Evolutionary conservation across 345 rosid genomes (phyloP).

Genomic region (Cardamine resedifolia): DNA sequence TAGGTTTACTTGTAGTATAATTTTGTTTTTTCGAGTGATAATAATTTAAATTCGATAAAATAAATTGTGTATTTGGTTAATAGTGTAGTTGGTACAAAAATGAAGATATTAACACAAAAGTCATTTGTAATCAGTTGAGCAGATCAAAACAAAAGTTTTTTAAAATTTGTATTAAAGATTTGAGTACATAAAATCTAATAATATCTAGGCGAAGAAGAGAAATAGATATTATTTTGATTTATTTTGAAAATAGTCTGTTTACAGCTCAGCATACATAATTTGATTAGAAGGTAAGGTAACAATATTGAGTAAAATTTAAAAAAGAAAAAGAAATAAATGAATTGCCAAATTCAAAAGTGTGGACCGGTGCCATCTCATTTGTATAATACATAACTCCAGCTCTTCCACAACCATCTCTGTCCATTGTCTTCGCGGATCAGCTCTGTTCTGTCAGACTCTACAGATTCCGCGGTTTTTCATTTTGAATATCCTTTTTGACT

Average conservation of each 20-base stretch:
- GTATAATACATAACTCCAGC: neutral
- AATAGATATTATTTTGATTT: neutral
- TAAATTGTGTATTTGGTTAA: no score
- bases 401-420: conserved; percentile 4
- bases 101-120: neutral
- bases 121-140: neutral
- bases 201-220: neutral
- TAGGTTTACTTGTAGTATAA: neutral
- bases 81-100: no score
- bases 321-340: neutral
- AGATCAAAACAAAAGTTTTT: neutral
- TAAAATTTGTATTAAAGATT: no score
- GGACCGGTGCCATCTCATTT: conserved; percentile 11
- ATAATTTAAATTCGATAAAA: neutral
- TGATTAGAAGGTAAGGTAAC: conserved; percentile 34
- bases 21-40: neutral
- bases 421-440: conserved; percentile 22
- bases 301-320: neutral
- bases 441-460: conserved; percentile 27
- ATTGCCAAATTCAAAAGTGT: conserved; percentile 19
- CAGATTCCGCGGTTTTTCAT: conserved; percentile 31
- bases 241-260: neutral
- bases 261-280: conserved; percentile 33
- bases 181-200: neutral
- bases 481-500: conserved; percentile 29